Evolutionary conservation across 345 rosid species (phyloP).

Genomic region (Murraya koenigii): DNA sequence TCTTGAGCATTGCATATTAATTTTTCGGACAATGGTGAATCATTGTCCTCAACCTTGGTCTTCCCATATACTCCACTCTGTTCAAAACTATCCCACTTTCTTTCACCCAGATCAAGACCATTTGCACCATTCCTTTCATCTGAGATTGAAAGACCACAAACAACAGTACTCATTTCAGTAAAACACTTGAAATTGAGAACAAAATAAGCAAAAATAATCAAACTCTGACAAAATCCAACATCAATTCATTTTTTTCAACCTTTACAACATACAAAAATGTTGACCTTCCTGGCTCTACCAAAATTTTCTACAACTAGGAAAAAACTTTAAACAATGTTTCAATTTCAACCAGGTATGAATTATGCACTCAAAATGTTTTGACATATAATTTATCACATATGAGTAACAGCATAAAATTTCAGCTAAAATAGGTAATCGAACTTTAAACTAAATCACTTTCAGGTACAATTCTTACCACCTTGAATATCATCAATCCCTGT

Average conservation of each 20-base stretch:
- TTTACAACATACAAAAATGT: background rate
- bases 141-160: conserved; percentile 19
- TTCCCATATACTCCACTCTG: conserved; percentile 23
- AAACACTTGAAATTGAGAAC: background rate
- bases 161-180: conserved; percentile 17
- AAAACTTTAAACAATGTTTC: background rate
- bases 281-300: background rate
- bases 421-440: background rate
- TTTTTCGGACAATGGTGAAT: conserved; percentile 26
- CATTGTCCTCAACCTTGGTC: conserved; percentile 17
- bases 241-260: background rate
- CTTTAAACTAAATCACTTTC: background rate
- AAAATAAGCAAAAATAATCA: background rate
- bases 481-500: conserved; percentile 23
- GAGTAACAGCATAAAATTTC: background rate
- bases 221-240: background rate
- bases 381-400: background rate
- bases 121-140: conserved; percentile 28
- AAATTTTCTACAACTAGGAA: background rate
- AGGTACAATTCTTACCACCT: conserved; percentile 31
- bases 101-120: conserved; percentile 23
- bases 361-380: background rate
- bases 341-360: background rate
- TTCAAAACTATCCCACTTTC: conserved; percentile 24
- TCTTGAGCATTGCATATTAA: conserved; percentile 7